Conservation (phyloP, 1,284 basidiomycete species). For the Malassezia obtusa region DNA sequence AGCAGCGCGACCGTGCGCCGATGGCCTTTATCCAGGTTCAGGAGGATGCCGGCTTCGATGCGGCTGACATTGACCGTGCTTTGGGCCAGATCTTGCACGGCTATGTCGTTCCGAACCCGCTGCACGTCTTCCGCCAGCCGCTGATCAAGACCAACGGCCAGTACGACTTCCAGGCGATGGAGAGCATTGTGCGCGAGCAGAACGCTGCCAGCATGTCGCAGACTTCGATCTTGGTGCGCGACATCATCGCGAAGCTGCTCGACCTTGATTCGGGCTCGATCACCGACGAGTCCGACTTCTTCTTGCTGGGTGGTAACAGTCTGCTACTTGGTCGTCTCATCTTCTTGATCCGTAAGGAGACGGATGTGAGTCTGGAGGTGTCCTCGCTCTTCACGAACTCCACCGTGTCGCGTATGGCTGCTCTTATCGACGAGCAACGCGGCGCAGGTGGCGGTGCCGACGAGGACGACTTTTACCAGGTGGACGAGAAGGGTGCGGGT, state of each 20-base stretch:
- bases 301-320: constrained; percentile 47
- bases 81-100: constrained; percentile 46
- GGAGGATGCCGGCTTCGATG: constrained; percentile 46
- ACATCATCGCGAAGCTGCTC: constrained; percentile 45
- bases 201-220: constrained; percentile 46
- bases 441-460: constrained; percentile 27
- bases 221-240: constrained; percentile 42
- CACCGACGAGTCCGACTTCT: constrained; percentile 48
- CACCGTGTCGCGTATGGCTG: constrained; percentile 43
- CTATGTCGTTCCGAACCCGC: constrained; percentile 47
- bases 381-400: constrained; percentile 47
- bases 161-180: constrained; percentile 47
- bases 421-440: constrained; percentile 39
- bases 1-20: constrained; percentile 44
- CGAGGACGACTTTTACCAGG: constrained; percentile 36
- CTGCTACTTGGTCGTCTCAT: constrained; percentile 45
- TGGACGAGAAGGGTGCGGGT: constrained; percentile 41
- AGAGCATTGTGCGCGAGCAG: constrained; percentile 45
- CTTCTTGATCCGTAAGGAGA: constrained; percentile 46
- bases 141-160: constrained; percentile 43
- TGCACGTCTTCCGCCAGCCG: constrained; percentile 47
- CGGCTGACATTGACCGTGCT: constrained; percentile 46
- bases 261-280: constrained; percentile 47
- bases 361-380: constrained; percentile 43
- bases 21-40: constrained; percentile 48